Conservation (phyloP, 1,139 yeast genomes). For the Debaryomyces nepalensis region DNA sequence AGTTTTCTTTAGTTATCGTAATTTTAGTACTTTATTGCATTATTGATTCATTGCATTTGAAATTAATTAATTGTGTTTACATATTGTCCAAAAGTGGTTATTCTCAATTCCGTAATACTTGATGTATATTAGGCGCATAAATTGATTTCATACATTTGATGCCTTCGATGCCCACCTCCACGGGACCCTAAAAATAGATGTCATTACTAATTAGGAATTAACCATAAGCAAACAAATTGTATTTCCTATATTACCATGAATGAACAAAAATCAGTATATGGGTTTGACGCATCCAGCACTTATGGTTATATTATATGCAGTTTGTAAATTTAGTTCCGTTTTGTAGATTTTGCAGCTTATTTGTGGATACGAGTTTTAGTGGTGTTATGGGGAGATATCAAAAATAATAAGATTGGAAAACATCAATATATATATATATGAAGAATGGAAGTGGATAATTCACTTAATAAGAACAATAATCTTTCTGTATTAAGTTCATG, state of each 20-base stretch:
- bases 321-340: not conserved
- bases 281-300: no score
- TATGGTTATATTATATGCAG: slow-evolving; percentile 5
- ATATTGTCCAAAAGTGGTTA: slow-evolving; percentile 6
- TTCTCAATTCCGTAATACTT: not conserved
- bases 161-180: no score
- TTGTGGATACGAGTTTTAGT: slow-evolving; percentile 1
- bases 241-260: no score
- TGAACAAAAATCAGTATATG: no score
- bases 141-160: not conserved
- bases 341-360: slow-evolving; percentile 8
- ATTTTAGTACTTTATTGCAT: not conserved
- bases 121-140: not conserved
- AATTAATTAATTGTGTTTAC: slow-evolving; percentile 8
- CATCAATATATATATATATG: not conserved
- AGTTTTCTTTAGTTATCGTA: not conserved
- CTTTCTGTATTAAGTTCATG: not conserved
- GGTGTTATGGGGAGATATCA: not conserved
- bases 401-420: not conserved
- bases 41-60: not conserved
- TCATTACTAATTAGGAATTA: no score
- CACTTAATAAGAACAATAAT: not conserved
- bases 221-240: no score
- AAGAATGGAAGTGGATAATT: not conserved
- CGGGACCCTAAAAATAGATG: no score